phyloP scores from a whole-genome alignment of 305 asterid species.

The Andrographis paniculata region DNA sequence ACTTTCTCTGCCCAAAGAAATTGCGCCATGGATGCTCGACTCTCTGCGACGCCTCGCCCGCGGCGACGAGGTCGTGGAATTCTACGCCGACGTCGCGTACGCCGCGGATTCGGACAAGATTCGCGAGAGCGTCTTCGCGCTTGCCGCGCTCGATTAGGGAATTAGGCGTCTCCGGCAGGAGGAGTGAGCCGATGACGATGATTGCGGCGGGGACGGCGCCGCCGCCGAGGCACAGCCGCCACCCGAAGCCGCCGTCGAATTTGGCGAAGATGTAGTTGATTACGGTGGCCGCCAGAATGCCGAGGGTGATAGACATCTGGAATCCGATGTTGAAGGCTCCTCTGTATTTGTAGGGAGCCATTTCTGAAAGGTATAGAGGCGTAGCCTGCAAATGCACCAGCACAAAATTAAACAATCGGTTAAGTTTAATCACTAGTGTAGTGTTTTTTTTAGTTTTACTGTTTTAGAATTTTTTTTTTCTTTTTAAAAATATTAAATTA shows the following conservation, averaged over 20 bases:
- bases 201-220: constrained; percentile 74
- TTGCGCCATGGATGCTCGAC: constrained; percentile 71
- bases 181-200: constrained; percentile 53
- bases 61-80: constrained; percentile 54
- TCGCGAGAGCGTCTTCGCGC: constrained; percentile 39
- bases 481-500: too few species aligned
- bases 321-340: constrained; percentile 86
- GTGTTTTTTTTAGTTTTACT: not conserved
- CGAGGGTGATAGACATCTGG: constrained; percentile 66
- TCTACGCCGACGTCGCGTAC: constrained; percentile 55
- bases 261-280: constrained; percentile 55
- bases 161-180: constrained; percentile 91
- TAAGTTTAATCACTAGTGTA: not conserved
- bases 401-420: not conserved
- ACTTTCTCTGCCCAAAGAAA: constrained; percentile 43
- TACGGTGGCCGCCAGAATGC: constrained; percentile 58
- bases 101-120: constrained; percentile 50
- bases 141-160: constrained; percentile 74
- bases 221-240: constrained; percentile 77
- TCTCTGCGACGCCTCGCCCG: constrained; percentile 55
- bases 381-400: constrained; percentile 50
- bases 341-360: constrained; percentile 87
- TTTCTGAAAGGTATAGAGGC: constrained; percentile 77
- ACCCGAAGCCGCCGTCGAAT: constrained; percentile 46
- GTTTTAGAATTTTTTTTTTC: too few species aligned